Conservation (phyloP, 1,139 yeast genomes). For the Hemisphaericaspora lyxosophila region DNA sequence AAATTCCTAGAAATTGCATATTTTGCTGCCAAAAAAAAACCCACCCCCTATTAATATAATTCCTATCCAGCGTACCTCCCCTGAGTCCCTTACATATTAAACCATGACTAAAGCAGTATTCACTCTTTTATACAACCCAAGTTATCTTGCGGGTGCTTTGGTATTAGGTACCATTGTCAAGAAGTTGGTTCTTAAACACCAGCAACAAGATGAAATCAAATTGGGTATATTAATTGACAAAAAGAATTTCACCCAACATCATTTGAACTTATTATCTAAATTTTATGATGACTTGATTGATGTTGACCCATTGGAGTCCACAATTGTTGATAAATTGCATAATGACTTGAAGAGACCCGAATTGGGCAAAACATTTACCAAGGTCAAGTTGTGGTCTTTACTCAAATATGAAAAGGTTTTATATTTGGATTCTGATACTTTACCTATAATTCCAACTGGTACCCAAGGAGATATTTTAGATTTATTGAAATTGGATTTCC, state of each 20-base stretch:
- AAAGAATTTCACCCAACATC: conserved; percentile 25
- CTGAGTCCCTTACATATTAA: background rate
- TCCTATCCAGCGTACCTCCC: background rate
- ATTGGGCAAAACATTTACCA: conserved; percentile 67
- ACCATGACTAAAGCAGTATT: conserved; percentile 52
- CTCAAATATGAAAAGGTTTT: conserved; percentile 55
- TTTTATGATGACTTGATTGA: conserved; percentile 36
- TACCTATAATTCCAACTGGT: conserved; percentile 52
- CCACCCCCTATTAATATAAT: background rate
- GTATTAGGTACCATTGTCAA: conserved; percentile 52
- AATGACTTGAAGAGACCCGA: conserved; percentile 68
- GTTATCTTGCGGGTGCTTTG: conserved; percentile 76
- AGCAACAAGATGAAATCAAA: conserved; percentile 14
- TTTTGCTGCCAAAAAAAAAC: background rate
- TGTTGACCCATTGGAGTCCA: conserved; percentile 28
- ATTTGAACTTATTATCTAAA: conserved; percentile 25
- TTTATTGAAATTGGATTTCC: conserved; percentile 32
- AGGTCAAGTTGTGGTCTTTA: conserved; percentile 70
- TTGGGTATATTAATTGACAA: conserved; percentile 40
- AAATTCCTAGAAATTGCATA: background rate
- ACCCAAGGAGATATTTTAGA: conserved; percentile 39
- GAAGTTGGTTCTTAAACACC: conserved; percentile 16
- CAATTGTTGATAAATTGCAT: conserved; percentile 25
- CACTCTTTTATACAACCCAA: conserved; percentile 63
- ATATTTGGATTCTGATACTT: conserved; percentile 80